phyloP scores from a whole-genome alignment of 352 stramenopile species.

The Pythium insidiosum region DNA sequence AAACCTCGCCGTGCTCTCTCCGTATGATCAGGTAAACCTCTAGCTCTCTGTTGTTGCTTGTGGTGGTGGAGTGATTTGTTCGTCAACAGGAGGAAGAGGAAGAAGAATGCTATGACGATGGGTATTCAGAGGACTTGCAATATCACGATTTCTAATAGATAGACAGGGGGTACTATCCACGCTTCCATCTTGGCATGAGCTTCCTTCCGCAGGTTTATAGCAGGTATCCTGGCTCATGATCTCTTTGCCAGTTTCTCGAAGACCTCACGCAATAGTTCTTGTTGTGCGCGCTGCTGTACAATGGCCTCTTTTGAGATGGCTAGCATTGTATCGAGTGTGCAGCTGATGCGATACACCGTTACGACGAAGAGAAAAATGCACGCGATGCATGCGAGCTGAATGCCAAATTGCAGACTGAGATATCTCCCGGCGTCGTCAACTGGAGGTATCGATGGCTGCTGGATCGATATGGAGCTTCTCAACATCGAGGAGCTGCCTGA shows the following conservation, averaged over 20 bases:
- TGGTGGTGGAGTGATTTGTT: not conserved
- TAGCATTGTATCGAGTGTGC: slow-evolving; percentile 53
- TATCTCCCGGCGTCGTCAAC: no score
- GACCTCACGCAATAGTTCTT: slow-evolving; percentile 55
- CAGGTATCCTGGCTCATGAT: no score
- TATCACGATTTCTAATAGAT: no score
- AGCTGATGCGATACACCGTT: slow-evolving; percentile 53
- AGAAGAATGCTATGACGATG: slow-evolving; percentile 22
- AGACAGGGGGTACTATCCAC: no score
- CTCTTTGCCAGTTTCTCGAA: slow-evolving; percentile 37
- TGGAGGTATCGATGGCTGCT: no score
- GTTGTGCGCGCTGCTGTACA: slow-evolving; percentile 49
- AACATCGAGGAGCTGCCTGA: no score
- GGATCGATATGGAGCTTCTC: no score
- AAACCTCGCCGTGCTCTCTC: slow-evolving; percentile 35
- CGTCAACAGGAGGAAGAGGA: slow-evolving; percentile 24
- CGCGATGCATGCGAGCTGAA: slow-evolving; percentile 37
- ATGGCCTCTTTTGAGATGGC: slow-evolving; percentile 42
- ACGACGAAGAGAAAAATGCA: slow-evolving; percentile 66
- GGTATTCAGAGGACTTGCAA: slow-evolving; percentile 12
- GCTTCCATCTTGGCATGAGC: no score
- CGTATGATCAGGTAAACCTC: slow-evolving; percentile 19
- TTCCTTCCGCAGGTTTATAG: no score
- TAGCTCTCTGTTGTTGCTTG: not conserved
- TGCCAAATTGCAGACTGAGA: no score